Base-by-base conservation (phyloP, 352 stramenopile genomes). In the Pythium pectinolyticum region DNA sequence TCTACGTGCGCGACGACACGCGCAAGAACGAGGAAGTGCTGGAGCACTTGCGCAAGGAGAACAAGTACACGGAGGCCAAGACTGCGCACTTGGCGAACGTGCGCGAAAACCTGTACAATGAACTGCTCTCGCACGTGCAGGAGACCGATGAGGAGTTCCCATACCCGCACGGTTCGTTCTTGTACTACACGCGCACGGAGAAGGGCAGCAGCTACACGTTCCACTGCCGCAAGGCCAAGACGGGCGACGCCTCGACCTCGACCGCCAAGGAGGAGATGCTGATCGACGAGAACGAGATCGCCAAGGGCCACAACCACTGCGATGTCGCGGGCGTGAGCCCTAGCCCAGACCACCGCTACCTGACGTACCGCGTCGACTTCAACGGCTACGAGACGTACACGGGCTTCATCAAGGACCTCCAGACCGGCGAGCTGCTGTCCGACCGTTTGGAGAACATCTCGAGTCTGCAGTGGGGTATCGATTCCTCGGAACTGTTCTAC, bases 311-410 rank as follows among this genome's bases (percentile, higher is more conserved):
- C 51, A 84, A 86, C 47, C 76, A 96, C 73, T 95, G 86, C 63
- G 77, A 92, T 39, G 83, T 97, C 32, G 78, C 85, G 54, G 77
- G 70, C 27, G 78, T 97, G 50, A 75, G 72, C 7, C 69, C 80
- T 19, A 98, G 89, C 43, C 95, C 94, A 6, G 91, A 95, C 66
- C 84, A 98, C 72, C 75, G 86, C 25, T 88, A 97, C 49, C 63
- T 99, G 3, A 94, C 93, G 11, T 99, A 98, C 80, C 90, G 94
- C 62, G 80, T 98, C 25, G 97, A 99, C 77, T 91, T 94, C 46
- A 96, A 72, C 28, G 97, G 95, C 53, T 95, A 92, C 57, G 95
- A 99, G 74, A 98, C 86, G 41, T 99, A 96, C 82, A 88, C 88
- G 31, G 78, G 96, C 24, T 89, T 88, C 63, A 83, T 98, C 52